Percentiles rank a stretch among this genome's conserved stretches.
These are phyloP conservation scores for Aureobasidium sp. DNA, from an alignment of 2,329 filamentous ascomycete species.

Conservation along the genomic window DNA sequence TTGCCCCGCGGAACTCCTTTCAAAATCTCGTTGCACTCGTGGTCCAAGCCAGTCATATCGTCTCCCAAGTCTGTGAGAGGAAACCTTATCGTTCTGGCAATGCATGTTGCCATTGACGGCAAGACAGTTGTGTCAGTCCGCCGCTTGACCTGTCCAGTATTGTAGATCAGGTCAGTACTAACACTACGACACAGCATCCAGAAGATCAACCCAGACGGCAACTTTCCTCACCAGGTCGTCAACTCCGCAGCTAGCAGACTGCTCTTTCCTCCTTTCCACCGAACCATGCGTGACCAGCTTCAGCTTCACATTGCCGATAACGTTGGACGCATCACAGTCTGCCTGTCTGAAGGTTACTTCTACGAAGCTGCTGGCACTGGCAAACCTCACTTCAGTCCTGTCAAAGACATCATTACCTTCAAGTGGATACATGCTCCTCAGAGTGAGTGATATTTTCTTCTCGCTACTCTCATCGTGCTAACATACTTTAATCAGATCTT, in stretches of 20 bases:
- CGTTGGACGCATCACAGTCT: slow-evolving; percentile 65
- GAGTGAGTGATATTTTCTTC: slow-evolving; percentile 42
- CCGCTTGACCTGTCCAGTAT: not conserved
- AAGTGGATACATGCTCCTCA: slow-evolving; percentile 80
- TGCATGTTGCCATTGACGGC: slow-evolving; percentile 63
- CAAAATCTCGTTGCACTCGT: slow-evolving; percentile 68
- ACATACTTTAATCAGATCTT: slow-evolving; percentile 46
- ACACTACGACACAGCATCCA: not conserved
- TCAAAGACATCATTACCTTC: slow-evolving; percentile 69
- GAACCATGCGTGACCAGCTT: slow-evolving; percentile 59
- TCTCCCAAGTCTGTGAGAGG: slow-evolving; percentile 49
- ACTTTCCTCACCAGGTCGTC: not conserved
- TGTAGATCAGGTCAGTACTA: not conserved
- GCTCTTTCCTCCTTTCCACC: slow-evolving; percentile 65
- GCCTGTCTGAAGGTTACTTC: slow-evolving; percentile 65
- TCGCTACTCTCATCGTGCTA: not conserved
- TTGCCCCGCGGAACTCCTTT: slow-evolving; percentile 53
- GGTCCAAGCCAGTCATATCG: slow-evolving; percentile 56
- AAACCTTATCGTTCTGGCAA: slow-evolving; percentile 38
- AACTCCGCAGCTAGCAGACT: slow-evolving; percentile 29
- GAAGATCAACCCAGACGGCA: not conserved
- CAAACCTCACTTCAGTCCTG: slow-evolving; percentile 47
- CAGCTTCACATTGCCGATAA: slow-evolving; percentile 67
- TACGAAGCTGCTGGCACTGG: slow-evolving; percentile 16
- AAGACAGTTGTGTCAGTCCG: slow-evolving; percentile 50